A percentile compares a stretch with the other conserved stretches of the same genome.
Evolutionary conservation across 2,329 filamentous ascomycete species (phyloP).

Genomic region (Colletotrichum coccodes): DNA sequence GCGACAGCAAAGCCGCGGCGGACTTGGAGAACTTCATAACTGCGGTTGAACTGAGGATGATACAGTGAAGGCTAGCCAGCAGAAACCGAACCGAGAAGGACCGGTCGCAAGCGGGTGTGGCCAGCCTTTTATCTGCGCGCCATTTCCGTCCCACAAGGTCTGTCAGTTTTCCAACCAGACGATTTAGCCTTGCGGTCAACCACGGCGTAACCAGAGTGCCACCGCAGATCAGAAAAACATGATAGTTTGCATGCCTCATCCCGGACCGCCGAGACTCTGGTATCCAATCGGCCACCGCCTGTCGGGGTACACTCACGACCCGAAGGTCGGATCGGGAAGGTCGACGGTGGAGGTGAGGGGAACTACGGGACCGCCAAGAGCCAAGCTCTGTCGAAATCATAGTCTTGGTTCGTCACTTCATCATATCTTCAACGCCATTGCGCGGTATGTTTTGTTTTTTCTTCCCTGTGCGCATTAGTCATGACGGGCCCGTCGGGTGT

Average conservation of each 20-base stretch:
- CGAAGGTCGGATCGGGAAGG: constrained; percentile 30
- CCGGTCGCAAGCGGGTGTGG: no score
- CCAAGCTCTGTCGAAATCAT: constrained; percentile 16
- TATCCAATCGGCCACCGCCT: constrained; percentile 18
- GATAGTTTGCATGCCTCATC: constrained; percentile 22
- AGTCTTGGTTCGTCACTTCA: background rate
- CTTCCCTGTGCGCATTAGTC: background rate
- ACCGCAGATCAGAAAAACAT: background rate
- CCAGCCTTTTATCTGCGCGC: background rate
- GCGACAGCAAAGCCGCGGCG: constrained; percentile 26
- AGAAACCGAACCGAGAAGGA: no score
- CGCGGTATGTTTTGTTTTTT: background rate
- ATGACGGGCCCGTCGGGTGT: background rate
- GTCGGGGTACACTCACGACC: constrained; percentile 5
- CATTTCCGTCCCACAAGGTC: background rate
- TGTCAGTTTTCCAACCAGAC: background rate
- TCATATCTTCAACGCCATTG: constrained; percentile 1
- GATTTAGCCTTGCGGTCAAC: background rate
- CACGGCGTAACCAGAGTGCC: background rate
- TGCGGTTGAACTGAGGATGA: background rate
- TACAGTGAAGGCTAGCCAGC: no score
- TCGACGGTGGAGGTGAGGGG: constrained; percentile 22
- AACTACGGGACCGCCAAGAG: constrained; percentile 28
- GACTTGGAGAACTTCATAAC: constrained; percentile 30
- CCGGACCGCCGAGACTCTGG: constrained; percentile 16